Conservation (phyloP, 164 flowering plant genomes). For the Chloranthus sessilifolius region DNA sequence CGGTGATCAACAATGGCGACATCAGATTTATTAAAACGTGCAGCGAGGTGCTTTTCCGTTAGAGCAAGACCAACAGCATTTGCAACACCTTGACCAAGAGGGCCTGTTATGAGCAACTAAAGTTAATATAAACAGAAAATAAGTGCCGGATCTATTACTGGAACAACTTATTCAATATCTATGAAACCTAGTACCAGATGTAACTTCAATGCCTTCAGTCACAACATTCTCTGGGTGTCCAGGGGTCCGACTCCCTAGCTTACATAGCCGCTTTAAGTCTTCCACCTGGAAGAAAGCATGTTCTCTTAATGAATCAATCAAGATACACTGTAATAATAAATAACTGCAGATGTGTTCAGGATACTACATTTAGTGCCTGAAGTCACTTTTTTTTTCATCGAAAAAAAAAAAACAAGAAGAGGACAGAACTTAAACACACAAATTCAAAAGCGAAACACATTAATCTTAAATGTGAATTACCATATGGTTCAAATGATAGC, state of each 20-base stretch:
- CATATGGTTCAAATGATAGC: no score
- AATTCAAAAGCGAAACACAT: no score
- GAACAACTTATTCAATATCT: neutral
- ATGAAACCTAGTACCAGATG: constrained; percentile 35
- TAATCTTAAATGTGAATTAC: no score
- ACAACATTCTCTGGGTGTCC: constrained; percentile 55
- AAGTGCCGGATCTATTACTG: neutral
- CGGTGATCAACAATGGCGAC: constrained; percentile 37
- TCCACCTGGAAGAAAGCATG: constrained; percentile 22
- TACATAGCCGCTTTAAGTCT: constrained; percentile 37
- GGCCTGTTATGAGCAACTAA: constrained; percentile 28
- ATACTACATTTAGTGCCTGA: no score
- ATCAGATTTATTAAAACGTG: constrained; percentile 52
- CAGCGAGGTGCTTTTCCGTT: constrained; percentile 54
- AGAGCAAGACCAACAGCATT: constrained; percentile 63
- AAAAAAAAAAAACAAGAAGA: neutral
- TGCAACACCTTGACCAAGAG: constrained; percentile 63
- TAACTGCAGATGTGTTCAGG: no score
- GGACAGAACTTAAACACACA: no score
- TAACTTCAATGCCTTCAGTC: constrained; percentile 54
- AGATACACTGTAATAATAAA: no score
- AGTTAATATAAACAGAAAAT: neutral
- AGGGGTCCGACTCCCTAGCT: constrained; percentile 47
- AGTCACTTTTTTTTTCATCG: no score
- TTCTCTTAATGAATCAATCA: no score